Percentiles rank a stretch among this genome's conserved stretches.
These are phyloP conservation scores for Cryomyces minteri DNA, from an alignment of 495 filamentous ascomycete genomes.

Conservation along the genomic window DNA sequence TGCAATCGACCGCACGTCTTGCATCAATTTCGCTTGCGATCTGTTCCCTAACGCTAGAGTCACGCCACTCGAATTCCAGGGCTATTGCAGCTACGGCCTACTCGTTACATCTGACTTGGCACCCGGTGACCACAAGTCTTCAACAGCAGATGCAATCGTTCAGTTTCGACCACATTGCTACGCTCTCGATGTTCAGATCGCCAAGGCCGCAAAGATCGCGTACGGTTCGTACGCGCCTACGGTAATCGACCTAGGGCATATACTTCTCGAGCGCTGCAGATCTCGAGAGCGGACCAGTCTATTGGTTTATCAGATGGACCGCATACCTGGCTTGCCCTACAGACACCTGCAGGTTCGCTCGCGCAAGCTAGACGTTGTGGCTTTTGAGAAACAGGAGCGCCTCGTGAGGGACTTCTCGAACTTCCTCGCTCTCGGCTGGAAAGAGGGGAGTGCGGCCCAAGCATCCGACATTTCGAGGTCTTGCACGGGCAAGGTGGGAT, in stretches of 20 bases:
- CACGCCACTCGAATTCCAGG: constrained; percentile 16
- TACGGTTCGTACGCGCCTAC: constrained; percentile 26
- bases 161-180: constrained; percentile 31
- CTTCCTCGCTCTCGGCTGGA: constrained; percentile 22
- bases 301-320: constrained; percentile 24
- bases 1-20: neutral
- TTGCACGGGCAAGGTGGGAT: constrained; percentile 13
- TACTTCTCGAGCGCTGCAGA: neutral
- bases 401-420: constrained; percentile 27
- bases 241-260: neutral
- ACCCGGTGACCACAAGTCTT: constrained; percentile 1
- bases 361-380: neutral
- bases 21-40: neutral
- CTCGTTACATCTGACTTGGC: constrained; percentile 9
- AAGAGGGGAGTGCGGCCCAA: neutral
- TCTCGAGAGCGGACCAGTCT: constrained; percentile 6
- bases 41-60: neutral
- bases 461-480: neutral
- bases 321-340: constrained; percentile 23
- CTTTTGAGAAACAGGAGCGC: constrained; percentile 10
- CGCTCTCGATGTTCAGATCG: constrained; percentile 22
- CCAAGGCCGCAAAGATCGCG: constrained; percentile 19
- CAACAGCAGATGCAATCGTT: constrained; percentile 17
- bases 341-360: constrained; percentile 12
- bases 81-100: constrained; percentile 34